Base-by-base conservation (phyloP, 139 green algal genomes). In the Raphidocelis subcapitata region DNA sequence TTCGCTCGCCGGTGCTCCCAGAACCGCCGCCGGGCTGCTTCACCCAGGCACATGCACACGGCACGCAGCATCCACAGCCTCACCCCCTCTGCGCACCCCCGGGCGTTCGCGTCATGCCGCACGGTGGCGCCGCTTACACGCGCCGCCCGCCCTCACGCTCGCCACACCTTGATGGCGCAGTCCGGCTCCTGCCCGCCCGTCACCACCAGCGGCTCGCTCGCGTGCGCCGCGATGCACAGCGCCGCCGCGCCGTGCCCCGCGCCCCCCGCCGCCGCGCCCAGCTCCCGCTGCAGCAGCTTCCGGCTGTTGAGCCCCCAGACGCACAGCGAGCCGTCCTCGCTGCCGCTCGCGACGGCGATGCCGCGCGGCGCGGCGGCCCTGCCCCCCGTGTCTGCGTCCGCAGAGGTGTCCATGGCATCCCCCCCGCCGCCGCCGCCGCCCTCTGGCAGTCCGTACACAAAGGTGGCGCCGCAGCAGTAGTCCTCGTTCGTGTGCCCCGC, bases 221-320 rank as follows among this genome's bases (percentile, higher is more conserved):
- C 75, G 82, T 90, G 84, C 15, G 73, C 72, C 37, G 81, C 73
- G 5, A 90, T 51, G 52, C 72, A 79, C 62, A 92, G 65, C 73
- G 89, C 86, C 36, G 65, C n/a, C 46, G 77, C 64, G 41, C 70
- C 86, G 77, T 92, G 88, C 0, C 88, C 88, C n/a, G 79, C 59
- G 2, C 82, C 85, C 3, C 61, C 18, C 15, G 67, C 71, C 14
- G 86, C 82, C 2, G 65, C 26, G 10, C n/a, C 47, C 15, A 31
- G 4, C 2, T 74, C 55, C 23, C 85, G 83, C 1, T 72, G 77
- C 5, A 93, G 69, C 41, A 86, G 81, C 82, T 84, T 37, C 24
- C 82, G 84, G 15, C 52, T 86, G 62, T 93, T 90, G 16, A 98
- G 73, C 55, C 92, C 84, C 85, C 92, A 98, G n/a, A 94, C 37